A percentile compares a stretch with the other conserved stretches of the same genome.
These are phyloP conservation scores for Teratosphaeria destructans DNA, from an alignment of 2,329 filamentous ascomycete species.

Conservation along the genomic window DNA sequence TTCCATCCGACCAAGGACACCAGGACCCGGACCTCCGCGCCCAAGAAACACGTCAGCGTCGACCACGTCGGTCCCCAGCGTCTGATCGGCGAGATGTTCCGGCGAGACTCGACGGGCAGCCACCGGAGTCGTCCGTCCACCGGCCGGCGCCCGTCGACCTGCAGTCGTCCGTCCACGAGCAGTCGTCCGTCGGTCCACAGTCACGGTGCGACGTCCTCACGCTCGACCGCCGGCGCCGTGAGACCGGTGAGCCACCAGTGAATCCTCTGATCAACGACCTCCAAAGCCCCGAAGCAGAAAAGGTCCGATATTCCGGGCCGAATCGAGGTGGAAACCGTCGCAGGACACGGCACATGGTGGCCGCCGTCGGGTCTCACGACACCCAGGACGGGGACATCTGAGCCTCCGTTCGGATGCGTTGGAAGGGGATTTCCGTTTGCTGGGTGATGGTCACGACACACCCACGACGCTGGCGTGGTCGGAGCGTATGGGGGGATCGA, in stretches of 20 bases:
- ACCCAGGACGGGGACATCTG: conserved; percentile 10
- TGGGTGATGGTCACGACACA: conserved; percentile 1
- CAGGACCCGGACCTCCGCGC: conserved; percentile 42
- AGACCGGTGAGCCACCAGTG: conserved; percentile 9
- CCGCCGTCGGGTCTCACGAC: conserved; percentile 4
- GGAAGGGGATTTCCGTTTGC: conserved; percentile 1
- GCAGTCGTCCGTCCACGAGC: background rate
- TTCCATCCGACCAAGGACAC: conserved; percentile 52
- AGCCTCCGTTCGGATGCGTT: conserved; percentile 8
- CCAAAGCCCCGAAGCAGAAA: background rate
- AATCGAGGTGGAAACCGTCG: conserved; percentile 1
- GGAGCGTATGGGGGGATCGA: background rate
- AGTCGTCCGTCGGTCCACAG: conserved; percentile 14
- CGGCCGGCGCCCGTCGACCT: background rate
- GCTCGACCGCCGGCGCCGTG: conserved; percentile 2
- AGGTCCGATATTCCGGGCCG: background rate
- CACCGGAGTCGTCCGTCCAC: conserved; percentile 13
- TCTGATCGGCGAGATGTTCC: conserved; percentile 54
- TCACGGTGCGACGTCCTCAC: conserved; percentile 6
- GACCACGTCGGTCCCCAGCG: conserved; percentile 53
- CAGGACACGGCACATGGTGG: conserved; percentile 9
- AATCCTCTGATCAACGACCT: too few species aligned
- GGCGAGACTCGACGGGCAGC: conserved; percentile 31
- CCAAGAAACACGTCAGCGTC: conserved; percentile 40
- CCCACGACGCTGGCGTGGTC: conserved; percentile 10